Conservation (phyloP, 129 eudicot genomes). For the Flaveria robusta region DNA sequence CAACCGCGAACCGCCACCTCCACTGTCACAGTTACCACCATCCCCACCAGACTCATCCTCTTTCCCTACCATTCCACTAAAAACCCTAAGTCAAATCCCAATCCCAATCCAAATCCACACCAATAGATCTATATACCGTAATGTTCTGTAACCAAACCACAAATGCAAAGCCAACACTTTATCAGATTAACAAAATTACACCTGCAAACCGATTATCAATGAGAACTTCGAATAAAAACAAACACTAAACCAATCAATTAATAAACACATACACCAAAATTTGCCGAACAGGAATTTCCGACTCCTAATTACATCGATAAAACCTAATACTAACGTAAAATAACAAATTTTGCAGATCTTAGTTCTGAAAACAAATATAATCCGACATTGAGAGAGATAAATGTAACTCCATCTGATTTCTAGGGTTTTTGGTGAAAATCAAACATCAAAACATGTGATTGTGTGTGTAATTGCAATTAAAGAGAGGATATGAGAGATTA, state of each 20-base stretch:
- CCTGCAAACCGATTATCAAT: conserved; percentile 29
- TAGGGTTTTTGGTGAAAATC: conserved; percentile 25
- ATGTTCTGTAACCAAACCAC: conserved; percentile 12
- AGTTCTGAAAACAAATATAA: background rate
- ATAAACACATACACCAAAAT: background rate
- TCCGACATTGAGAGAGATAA: conserved; percentile 12
- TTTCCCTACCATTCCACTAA: conserved; percentile 64
- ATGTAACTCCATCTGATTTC: conserved; percentile 23
- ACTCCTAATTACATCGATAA: conserved; percentile 9
- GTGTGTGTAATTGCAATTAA: background rate
- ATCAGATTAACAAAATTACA: background rate
- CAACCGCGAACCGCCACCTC: conserved; percentile 32
- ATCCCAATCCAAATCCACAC: conserved; percentile 19
- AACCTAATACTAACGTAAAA: conserved; percentile 2
- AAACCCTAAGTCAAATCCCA: background rate
- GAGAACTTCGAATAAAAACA: conserved; percentile 12
- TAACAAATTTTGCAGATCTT: conserved; percentile 17
- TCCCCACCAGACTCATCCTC: conserved; percentile 51
- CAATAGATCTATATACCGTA: conserved; percentile 17
- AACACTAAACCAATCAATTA: conserved; percentile 23
- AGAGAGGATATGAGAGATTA: conserved; percentile 2
- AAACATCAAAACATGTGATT: background rate
- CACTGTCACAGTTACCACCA: conserved; percentile 32
- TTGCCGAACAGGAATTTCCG: background rate
- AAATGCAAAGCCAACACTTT: conserved; percentile 17